phyloP scores from a whole-genome alignment of 345 rosid genomes.

The Eucalyptus erythrocorys region DNA sequence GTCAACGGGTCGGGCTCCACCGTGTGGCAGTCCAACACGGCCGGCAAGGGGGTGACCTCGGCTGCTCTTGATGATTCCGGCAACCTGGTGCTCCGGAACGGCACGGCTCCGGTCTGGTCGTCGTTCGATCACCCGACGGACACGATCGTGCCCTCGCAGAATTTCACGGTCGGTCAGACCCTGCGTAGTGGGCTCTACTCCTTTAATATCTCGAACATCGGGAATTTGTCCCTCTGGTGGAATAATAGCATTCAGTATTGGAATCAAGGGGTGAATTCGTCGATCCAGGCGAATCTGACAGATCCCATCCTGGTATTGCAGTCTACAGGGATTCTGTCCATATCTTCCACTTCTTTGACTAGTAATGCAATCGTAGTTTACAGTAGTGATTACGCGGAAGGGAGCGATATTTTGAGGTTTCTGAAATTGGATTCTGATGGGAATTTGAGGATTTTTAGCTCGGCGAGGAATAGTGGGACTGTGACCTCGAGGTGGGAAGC shows the following conservation, averaged over 20 bases:
- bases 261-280: slow-evolving; percentile 36
- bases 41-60: slow-evolving; percentile 26
- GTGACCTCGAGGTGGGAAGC: slow-evolving; percentile 30
- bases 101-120: slow-evolving; percentile 32
- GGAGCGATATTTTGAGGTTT: slow-evolving; percentile 34
- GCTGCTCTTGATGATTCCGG: slow-evolving; percentile 45
- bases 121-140: slow-evolving; percentile 42
- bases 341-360: slow-evolving; percentile 11
- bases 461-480: slow-evolving; percentile 6
- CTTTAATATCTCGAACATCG: slow-evolving; percentile 19
- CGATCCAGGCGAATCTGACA: slow-evolving; percentile 20
- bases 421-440: slow-evolving; percentile 48
- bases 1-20: slow-evolving; percentile 43
- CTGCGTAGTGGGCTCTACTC: slow-evolving; percentile 39
- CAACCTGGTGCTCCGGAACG: slow-evolving; percentile 20
- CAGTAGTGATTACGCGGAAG: slow-evolving; percentile 49
- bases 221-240: slow-evolving; percentile 45
- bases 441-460: slow-evolving; percentile 49
- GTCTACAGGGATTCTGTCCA: slow-evolving; percentile 21
- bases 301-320: slow-evolving; percentile 27
- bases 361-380: slow-evolving; percentile 12
- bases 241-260: slow-evolving; percentile 29
- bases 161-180: slow-evolving; percentile 2
- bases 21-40: slow-evolving; percentile 42
- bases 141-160: slow-evolving; percentile 45